These are phyloP conservation scores for Globisporangium carolinianum DNA, from an alignment of 352 stramenopile genomes.

Conservation along the genomic window DNA sequence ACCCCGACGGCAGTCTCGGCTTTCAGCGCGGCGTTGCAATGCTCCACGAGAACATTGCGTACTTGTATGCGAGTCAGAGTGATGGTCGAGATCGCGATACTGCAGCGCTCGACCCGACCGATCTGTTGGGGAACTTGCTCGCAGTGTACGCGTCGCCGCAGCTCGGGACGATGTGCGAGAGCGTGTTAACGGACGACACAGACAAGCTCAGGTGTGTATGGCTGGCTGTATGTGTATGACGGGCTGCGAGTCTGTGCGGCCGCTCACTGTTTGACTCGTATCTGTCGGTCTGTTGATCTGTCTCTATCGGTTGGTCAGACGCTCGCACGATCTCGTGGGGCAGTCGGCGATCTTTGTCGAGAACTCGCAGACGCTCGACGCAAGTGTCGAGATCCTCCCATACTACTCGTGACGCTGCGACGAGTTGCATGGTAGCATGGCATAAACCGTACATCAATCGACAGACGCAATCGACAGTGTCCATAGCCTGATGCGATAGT, in stretches of 20 bases:
- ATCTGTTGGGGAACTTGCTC: conserved; percentile 68
- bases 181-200: conserved; percentile 8
- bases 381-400: conserved; percentile 55
- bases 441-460: neutral
- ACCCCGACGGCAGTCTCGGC: conserved; percentile 70
- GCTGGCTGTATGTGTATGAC: neutral
- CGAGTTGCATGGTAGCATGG: neutral
- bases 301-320: neutral
- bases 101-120: conserved; percentile 31
- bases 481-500: neutral
- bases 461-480: neutral
- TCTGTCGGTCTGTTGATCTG: neutral
- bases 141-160: conserved; percentile 35
- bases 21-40: conserved; percentile 70
- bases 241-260: too few relatives aligned
- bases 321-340: conserved; percentile 12
- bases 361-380: conserved; percentile 37
- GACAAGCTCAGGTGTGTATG: conserved; percentile 15
- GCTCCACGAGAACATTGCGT: conserved; percentile 73
- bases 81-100: conserved; percentile 11
- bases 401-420: conserved; percentile 39
- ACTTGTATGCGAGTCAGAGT: conserved; percentile 46
- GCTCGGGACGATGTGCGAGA: conserved; percentile 35
- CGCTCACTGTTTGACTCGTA: neutral
- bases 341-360: conserved; percentile 30